These are phyloP conservation scores for Komagataella pastoris DNA, from an alignment of 805 yeast species.

Conservation along the genomic window DNA sequence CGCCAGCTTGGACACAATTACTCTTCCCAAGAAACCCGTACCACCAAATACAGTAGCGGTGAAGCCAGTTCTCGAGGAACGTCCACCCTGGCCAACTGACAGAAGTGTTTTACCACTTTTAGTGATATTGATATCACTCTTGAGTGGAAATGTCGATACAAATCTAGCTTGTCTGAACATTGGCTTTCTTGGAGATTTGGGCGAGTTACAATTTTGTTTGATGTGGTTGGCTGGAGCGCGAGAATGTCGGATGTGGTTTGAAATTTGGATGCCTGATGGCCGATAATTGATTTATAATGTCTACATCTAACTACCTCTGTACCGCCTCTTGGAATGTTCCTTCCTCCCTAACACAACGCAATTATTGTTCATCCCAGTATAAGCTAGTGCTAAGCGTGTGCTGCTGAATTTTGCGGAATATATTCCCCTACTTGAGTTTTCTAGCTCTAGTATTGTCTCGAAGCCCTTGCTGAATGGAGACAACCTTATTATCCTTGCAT, in stretches of 20 bases:
- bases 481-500: background rate
- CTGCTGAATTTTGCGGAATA: background rate
- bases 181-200: background rate
- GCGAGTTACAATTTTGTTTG: background rate
- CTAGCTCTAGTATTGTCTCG: background rate
- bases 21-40: slow-evolving; percentile 66
- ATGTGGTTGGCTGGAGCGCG: background rate
- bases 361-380: background rate
- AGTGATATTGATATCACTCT: slow-evolving; percentile 58
- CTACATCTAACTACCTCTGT: background rate
- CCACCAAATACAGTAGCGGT: slow-evolving; percentile 85
- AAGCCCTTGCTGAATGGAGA: background rate
- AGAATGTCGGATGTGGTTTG: background rate
- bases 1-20: slow-evolving; percentile 59
- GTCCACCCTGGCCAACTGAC: slow-evolving; percentile 67
- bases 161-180: slow-evolving; percentile 1
- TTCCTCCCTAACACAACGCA: background rate
- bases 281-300: too few relatives aligned
- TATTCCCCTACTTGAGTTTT: background rate
- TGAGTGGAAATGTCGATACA: slow-evolving; percentile 20
- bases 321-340: background rate
- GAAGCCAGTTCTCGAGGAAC: slow-evolving; percentile 77
- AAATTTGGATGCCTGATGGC: background rate
- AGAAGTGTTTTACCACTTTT: slow-evolving; percentile 62
- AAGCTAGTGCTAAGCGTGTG: background rate